Base-by-base conservation (phyloP, 768 basidiomycete species). In the Arthromyces matolae region DNA sequence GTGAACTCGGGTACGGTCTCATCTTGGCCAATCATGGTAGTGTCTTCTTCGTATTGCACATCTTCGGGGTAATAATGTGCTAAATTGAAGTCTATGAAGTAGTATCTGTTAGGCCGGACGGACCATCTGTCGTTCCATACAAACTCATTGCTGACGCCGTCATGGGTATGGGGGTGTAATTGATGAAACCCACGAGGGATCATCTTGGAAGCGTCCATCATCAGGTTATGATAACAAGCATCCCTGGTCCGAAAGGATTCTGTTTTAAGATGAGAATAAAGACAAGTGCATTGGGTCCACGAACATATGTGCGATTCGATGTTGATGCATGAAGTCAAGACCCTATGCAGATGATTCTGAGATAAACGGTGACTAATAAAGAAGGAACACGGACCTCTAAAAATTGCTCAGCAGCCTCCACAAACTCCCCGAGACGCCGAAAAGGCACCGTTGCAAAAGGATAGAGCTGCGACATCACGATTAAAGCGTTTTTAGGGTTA, bases 401-500 rank as follows among this genome's bases (percentile, higher is more conserved):
- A 25, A 51, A 46, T 44, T 59, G 58, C 9, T 45, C 27, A 29
- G 53, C 25, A 7, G 49, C 47, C 18, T 59, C 58, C 0, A 42
- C n/a, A 29, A 49, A 25, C 29, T 60, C 59, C 12, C 35, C 47
- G 13, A 54, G 25, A 13, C 23, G 25, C 13, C 52, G 27, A 32
- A 59, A 59, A 24, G 31, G 33, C 5, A 55, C 43, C 6, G 23
- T 14, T 19, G 25, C 16, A 25, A 47, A 60, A 7, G 32, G 14
- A 1, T 38, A 22, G 1, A 59, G 50, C 7, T 54, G 35, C 5
- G 59, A 55, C 53, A 57, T 57, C 29, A 56, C 49, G 23, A 59
- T 24, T 13, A 45, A 32, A 4, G 32, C 49, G 10, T 41, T 35
- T 8, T n/a, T 9, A 41, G 37, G 33, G 40, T 56, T 37, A 13